phyloP scores from a whole-genome alignment of 176 grass and related monocot genomes.

The Hyparrhenia diplandra region DNA sequence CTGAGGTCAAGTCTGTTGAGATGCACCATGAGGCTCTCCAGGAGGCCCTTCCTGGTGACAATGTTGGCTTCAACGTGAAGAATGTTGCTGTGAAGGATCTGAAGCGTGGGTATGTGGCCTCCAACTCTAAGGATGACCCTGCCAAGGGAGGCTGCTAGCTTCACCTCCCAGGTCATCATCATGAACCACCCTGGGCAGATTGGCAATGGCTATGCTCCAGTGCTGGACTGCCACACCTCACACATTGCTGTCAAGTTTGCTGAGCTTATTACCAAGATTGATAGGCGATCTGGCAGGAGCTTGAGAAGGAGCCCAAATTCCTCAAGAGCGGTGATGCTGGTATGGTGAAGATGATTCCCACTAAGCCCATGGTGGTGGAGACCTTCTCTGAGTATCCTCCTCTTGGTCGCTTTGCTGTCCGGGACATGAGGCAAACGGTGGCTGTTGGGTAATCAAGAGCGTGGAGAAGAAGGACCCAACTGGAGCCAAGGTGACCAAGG shows the following conservation, averaged over 20 bases:
- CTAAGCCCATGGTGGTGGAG: too few species aligned
- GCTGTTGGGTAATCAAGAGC: conserved; percentile 82
- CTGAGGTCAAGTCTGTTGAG: too few species aligned
- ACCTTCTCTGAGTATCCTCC: conserved; percentile 66
- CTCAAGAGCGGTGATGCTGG: too few species aligned
- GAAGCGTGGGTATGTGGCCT: conserved; percentile 76
- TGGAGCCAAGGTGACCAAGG: conserved; percentile 82
- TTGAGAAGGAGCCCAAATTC: too few species aligned
- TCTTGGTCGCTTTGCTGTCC: conserved; percentile 78
- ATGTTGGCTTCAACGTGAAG: conserved; percentile 87
- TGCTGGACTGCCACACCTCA: conserved; percentile 87
- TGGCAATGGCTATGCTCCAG: conserved; percentile 76
- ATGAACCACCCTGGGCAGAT: conserved; percentile 98
- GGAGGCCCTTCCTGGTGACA: too few species aligned
- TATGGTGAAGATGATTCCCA: too few species aligned
- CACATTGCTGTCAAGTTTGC: too few species aligned
- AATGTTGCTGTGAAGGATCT: conserved; percentile 90
- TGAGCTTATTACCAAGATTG: too few species aligned
- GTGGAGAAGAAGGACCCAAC: conserved; percentile 80
- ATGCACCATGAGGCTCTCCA: too few species aligned
- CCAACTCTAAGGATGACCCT: conserved; percentile 91
- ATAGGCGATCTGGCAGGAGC: too few species aligned
- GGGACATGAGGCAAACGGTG: conserved; percentile 79
- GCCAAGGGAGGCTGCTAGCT: conserved; percentile 82
- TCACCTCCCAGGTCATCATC: conserved; percentile 91